Evolutionary conservation across 1,139 yeast genomes (phyloP), one percentile per base, ranked within the genome.

Genomic region (Williopsis jadinii): DNA sequence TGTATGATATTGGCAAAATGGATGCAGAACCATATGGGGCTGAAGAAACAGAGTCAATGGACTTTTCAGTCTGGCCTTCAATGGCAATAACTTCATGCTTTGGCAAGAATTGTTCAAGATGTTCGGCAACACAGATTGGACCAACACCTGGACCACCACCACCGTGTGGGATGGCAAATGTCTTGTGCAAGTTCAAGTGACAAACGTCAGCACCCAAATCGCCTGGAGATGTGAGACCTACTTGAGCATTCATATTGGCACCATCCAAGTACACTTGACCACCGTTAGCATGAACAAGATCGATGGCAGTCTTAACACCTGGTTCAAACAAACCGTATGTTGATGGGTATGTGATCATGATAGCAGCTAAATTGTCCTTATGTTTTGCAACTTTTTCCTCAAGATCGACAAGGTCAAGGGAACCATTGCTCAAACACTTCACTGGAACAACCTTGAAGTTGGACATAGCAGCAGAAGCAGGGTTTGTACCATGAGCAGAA

Each of bases 141-240:
- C 97, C 98, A 60, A 90, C 95, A 56, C 97, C 98, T 35, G 98
- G 98, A 38, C 98, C 98, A 62, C 98, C 98, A 59, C 98, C 98
- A 58, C 98, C 98, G 62, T 92, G 98, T 47, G 96, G 95, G 60
- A 92, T 88, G 38, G 97, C 92, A 70, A 92, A 92, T 1, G 98
- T 92, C 69, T 92, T 92, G 71, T 92, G 98, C 60, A 92, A 73
- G 62, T 92, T 92, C 68, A 92, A 75, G 60, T 92, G 98, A 66
- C 98, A 92, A 36, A 92, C 97, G 66, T 92, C 98, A n/a, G 97
- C 97, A 41, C 97, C 97, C 56, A 92, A 71, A 60, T 88, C 97
- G 45, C 97, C 98, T 12, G 98, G 98, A 11, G 95, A 85, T 0
- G 97, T 92, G 49, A 92, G 73, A 27, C 98, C 98, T 41, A 92